Base-by-base conservation (phyloP, 371 early-diverging fungal genomes). In the Haplosporangium sp. region DNA sequence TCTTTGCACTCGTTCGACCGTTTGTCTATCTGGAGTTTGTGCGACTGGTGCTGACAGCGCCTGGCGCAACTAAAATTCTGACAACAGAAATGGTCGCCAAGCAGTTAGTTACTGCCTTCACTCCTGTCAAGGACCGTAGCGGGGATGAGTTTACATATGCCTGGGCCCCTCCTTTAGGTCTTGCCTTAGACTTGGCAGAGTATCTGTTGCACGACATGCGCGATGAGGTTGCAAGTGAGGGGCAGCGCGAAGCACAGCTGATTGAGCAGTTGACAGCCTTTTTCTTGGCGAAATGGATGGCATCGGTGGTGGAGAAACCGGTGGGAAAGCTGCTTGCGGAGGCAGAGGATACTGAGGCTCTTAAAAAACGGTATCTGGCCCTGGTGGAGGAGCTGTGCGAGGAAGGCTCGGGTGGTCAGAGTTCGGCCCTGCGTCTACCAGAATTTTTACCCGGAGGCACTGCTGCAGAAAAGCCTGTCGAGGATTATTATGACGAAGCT, bases 381-480 rank as follows among this genome's bases (percentile, higher is more conserved):
- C 12, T 79, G 46, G 64, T 73, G 10, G 80, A 79, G 38, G 62
- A 62, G 53, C 50, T 79, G 38, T 73, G 73, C n/a, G 59, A 73
- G 61, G 66, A 67, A 11, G 73, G 66, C 10, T 79, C 80, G 0
- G 80, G 80, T 13, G 80, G 80, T 41, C 73, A 79, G 62, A 69
- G 73, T 41, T 11, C 66, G 36, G 80, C 69, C 1, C 38, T 79
- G 41, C 50, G 55, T 59, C 50, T 79, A 41, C 47, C 48, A 10
- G 80, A 79, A 10, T 79, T 79, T 54, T 4, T 68, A 16, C 79
- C 79, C 2, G 73, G 73, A 13, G 66, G 64, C n/a, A 13, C 53
- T 3, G 56, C 37, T 46, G 46, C 5, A 5, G 46, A 5, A 46
- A 11, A 4, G 46, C n/a, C n/a, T n/a, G n/a, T n/a, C n/a, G n/a